Percentiles rank a stretch among this genome's conserved stretches.
These are phyloP conservation scores for Saccharomyces jurei DNA, from an alignment of 805 yeast genomes.

Conservation along the genomic window DNA sequence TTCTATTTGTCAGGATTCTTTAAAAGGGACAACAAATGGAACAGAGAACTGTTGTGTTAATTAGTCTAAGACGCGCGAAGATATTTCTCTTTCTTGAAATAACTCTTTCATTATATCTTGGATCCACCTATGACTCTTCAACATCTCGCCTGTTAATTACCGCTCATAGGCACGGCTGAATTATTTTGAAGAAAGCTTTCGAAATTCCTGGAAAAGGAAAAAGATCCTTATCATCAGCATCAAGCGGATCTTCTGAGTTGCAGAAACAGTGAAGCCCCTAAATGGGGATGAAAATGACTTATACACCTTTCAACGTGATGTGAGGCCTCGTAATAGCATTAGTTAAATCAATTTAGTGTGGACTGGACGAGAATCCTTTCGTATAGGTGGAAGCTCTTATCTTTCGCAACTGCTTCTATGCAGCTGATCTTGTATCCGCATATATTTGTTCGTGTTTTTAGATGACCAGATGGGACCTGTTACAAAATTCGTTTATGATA, in stretches of 20 bases:
- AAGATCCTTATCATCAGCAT: not conserved
- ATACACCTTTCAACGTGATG: not conserved
- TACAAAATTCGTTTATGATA: not conserved
- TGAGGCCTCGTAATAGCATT: not conserved
- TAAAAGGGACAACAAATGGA: too few relatives aligned
- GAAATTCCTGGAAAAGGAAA: not conserved
- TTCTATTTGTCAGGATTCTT: not conserved
- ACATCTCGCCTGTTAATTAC: not conserved
- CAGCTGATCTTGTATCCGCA: not conserved
- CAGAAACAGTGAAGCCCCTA: not conserved
- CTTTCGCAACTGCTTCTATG: not conserved
- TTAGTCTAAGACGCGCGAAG: not conserved
- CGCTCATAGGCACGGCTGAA: not conserved
- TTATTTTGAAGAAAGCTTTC: not conserved
- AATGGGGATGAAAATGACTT: not conserved
- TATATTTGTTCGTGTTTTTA: not conserved
- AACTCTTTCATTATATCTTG: not conserved
- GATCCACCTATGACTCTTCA: not conserved
- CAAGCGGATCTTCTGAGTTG: not conserved
- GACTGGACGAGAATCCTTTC: not conserved
- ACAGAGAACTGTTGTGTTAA: too few relatives aligned
- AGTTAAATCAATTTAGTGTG: not conserved
- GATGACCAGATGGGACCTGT: too few relatives aligned
- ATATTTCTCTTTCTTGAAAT: not conserved
- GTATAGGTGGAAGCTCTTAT: not conserved